Base-by-base conservation (phyloP, 164 flowering plant genomes). In the Chimonanthus salicifolius region DNA sequence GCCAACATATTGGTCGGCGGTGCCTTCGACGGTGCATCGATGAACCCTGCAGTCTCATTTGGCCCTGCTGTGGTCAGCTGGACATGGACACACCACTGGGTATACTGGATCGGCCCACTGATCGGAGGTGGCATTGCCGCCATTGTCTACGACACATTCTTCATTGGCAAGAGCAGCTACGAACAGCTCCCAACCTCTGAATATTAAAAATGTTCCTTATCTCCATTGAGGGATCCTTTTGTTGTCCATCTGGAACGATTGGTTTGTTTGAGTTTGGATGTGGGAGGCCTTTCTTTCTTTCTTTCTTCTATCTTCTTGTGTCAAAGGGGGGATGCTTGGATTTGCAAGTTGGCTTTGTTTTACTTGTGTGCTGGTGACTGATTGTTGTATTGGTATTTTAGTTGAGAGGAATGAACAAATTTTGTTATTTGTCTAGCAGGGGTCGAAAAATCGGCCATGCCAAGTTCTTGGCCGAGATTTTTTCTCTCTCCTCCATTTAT, bases 61-160 rank as follows among this genome's bases (percentile, higher is more conserved):
- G 87, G 87, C 2, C 87, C 87, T 2, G 87, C 85, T 13, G 80
- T 84, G 4, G 82, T 84, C 43, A 82, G 85, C 73, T 84, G 87
- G 87, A 78, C 84, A 33, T 84, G 85, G 87, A 58, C 69, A 21
- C 47, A 74, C 78, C 87, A 84, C 73, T 84, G 87, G 85, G 84
- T 84, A 49, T 84, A 84, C 70, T 84, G 87, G 87, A 67, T 82
- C 7, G 87, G 87, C 16, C 85, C 87, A 8, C 70, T 82, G 45
- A 67, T 81, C 44, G 87, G 87, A 5, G 82, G 81, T 47, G 84
- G 77, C 20, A 71, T 82, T 46, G 85, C 85, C 5, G 84, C 85
- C 20, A 3, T 79, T 4, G 51, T 82, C 51, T 84, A 84, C 50
- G 84, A 82, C 44, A 18, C 58, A 54, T 46, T 82, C 78, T 81